Evolutionary conservation across 176 grass and related monocot genomes (phyloP), one percentile per base, ranked within the genome.

Genomic region (Eragrostis nindensis): DNA sequence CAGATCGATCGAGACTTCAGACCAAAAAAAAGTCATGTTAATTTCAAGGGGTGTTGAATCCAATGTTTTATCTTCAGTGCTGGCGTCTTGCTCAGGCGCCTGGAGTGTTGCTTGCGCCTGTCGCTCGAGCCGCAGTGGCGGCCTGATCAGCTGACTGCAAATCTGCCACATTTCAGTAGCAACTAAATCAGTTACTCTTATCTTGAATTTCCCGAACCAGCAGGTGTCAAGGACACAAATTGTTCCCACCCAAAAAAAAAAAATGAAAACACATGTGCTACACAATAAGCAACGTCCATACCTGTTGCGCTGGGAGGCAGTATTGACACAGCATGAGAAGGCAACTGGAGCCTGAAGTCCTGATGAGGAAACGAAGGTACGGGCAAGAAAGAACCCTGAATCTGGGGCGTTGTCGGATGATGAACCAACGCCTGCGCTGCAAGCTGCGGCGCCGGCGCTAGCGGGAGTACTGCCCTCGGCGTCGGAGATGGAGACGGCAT

Each of bases 291-390:
- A 41, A 45, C 4, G 9, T 19, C 7, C 66, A 13, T 82, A 93
- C 94, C 77, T 18, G 78, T 53, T 18, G 83, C 45, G 85, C 13
- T 87, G 61, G 77, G 65, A 77, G 83, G 32, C 43, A 70, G 77
- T 19, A 82, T 62, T 1, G 83, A 2, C 27, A 77, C 0, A 32
- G 87, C 84, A 56, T 77, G 80, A 49, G 88, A 80, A 3, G 88
- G 92, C 49, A 75, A 79, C 74, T 95, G 93, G 60, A 93, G 90
- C 55, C 70, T 84, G 76, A 91, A 93, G 60, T 71, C 56, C 57
- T 61, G 57, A 65, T 44, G 77, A 8, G 84, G 81, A 4, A 85
- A 80, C 36, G 90, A 89, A 71, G 92, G 56, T 38, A 59, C 0
- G 0, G 84, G 83, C 0, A 70, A 27, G 55, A 84, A 88, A 42